Conservation (phyloP, 2,329 filamentous ascomycete species). For the Colletotrichum sp. region DNA sequence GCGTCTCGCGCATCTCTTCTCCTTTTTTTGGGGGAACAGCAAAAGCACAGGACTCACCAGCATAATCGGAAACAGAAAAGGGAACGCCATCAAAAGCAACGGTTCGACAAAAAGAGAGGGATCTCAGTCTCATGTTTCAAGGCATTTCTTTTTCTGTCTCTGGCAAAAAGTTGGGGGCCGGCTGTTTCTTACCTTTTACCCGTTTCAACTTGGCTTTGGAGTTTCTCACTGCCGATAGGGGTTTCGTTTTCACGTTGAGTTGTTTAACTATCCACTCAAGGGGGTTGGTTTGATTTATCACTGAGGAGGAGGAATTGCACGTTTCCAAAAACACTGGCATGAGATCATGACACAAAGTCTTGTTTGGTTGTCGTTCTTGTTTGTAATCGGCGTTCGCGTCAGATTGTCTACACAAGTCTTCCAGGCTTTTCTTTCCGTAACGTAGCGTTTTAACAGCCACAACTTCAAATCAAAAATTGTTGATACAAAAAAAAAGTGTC, state of each 20-base stretch:
- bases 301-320: neutral
- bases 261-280: neutral
- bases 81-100: neutral
- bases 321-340: neutral
- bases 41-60: neutral
- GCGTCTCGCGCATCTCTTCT: neutral
- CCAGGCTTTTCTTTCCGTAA: conserved; percentile 10
- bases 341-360: neutral
- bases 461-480: neutral
- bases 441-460: neutral
- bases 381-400: conserved; percentile 6
- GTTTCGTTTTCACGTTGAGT: neutral
- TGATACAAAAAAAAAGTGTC: neutral
- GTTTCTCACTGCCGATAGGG: neutral
- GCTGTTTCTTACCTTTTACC: neutral
- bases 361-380: neutral
- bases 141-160: neutral
- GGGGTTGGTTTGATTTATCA: neutral
- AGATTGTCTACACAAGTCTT: neutral
- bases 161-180: neutral
- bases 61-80: neutral
- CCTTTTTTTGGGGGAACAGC: neutral
- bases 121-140: conserved; percentile 1
- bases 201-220: neutral
- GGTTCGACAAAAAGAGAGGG: neutral